Conservation (phyloP, 345 rosid species). For the Eucalyptus globulus region DNA sequence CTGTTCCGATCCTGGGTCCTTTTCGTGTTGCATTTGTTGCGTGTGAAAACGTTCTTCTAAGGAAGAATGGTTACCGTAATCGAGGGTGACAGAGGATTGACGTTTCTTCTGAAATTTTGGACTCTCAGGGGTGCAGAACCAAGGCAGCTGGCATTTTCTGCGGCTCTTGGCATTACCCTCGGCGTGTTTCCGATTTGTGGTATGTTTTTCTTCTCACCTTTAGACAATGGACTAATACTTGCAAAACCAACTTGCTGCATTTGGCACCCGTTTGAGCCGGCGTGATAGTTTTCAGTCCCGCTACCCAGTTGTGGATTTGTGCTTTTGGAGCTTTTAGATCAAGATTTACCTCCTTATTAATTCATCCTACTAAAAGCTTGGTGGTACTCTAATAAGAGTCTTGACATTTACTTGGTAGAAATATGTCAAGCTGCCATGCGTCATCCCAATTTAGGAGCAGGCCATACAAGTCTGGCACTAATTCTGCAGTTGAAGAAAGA, state of each 20-base stretch:
- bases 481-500: neutral
- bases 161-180: conserved; percentile 79
- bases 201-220: neutral
- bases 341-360: neutral
- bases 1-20: neutral
- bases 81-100: neutral
- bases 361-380: neutral
- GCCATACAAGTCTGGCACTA: neutral
- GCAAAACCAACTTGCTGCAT: neutral
- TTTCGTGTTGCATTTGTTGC: neutral
- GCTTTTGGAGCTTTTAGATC: neutral
- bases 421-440: neutral
- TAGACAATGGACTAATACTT: neutral
- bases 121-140: conserved; percentile 77
- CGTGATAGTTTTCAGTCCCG: neutral
- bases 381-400: neutral
- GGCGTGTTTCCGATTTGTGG: conserved; percentile 97
- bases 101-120: neutral
- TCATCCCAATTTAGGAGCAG: neutral
- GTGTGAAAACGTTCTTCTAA: neutral
- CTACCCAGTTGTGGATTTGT: neutral
- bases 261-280: neutral
- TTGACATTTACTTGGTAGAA: neutral
- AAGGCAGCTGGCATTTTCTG: conserved; percentile 77
- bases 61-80: neutral